A percentile compares a stretch with the other conserved stretches of the same genome.
Conservation (phyloP, 2,329 filamentous ascomycete species). For the Nemania sp. region DNA sequence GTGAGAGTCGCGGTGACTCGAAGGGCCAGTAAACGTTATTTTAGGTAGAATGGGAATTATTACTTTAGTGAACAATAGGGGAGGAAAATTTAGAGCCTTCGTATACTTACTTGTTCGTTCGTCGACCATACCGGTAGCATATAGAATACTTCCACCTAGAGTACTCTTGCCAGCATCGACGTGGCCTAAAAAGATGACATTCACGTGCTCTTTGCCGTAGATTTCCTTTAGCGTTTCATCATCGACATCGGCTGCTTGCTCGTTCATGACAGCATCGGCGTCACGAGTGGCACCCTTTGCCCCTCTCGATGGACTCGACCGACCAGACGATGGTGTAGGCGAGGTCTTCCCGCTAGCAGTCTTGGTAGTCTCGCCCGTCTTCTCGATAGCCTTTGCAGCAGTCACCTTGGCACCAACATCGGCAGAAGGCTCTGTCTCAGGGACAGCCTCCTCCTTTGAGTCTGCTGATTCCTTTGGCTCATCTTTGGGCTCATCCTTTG, state of each 20-base stretch:
- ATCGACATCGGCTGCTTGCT: constrained; percentile 80
- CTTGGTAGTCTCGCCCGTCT: constrained; percentile 78
- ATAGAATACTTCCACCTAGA: constrained; percentile 91
- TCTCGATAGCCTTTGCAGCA: constrained; percentile 90
- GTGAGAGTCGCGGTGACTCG: not conserved
- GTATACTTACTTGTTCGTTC: constrained; percentile 74
- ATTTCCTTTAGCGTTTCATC: constrained; percentile 87
- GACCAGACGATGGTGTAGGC: constrained; percentile 83
- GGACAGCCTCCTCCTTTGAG: constrained; percentile 49
- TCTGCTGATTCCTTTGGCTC: constrained; percentile 49
- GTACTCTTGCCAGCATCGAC: constrained; percentile 99
- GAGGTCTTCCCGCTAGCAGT: constrained; percentile 78
- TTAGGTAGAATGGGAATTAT: too few species aligned
- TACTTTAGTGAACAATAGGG: not conserved
- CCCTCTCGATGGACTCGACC: constrained; percentile 79
- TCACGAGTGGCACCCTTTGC: constrained; percentile 69
- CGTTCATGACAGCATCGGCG: constrained; percentile 85
- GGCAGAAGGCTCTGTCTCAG: constrained; percentile 50
- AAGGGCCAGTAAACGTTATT: not conserved
- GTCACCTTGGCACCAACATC: constrained; percentile 82
- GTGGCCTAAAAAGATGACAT: constrained; percentile 98
- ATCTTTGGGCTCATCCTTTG: constrained; percentile 65
- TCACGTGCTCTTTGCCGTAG: constrained; percentile 92
- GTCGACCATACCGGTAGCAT: constrained; percentile 98
- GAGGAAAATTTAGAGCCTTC: not conserved